Evolutionary conservation across 2,329 filamentous ascomycete species (phyloP), one percentile per base, ranked within the genome.

Genomic region (Colletotrichum sp.): DNA sequence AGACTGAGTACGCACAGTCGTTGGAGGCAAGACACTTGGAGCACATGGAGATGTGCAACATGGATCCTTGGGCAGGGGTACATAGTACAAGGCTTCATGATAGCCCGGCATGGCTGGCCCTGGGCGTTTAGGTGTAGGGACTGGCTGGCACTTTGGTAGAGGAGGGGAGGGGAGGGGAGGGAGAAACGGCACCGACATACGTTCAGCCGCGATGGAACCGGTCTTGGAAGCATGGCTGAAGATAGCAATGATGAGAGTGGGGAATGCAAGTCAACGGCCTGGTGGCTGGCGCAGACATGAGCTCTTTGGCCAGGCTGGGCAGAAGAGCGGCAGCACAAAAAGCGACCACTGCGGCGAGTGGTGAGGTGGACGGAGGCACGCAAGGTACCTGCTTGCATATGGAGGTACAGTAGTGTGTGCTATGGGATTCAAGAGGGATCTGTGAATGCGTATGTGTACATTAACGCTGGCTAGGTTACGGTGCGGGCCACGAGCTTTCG

Each of bases 41-140:
- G 65, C 74, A 75, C 66, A 76, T 76, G 74, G 71, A 71, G 73
- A 75, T 73, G 64, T 73, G 55, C 70, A 73, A 68, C 73, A 75
- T 73, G 73, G 63, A 68, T 73, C 57, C 64, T 73, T 48, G 55
- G 32, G 21, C 55, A 43, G 72, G 57, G 64, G 60, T 63, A 16
- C 34, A 36, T 16, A 16, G 34, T 36, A 43, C 69, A 48, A 73
- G 64, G 34, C 70, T 72, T 67, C 64, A 38, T 55, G 68, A 28
- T 74, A 60, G 65, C 52, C 71, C 34, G 60, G 65, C 74, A 57
- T 76, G 43, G 52, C 34, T 65, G 21, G 26, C 32, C 67, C 63
- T 72, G 55, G 63, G 24, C 34, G 52, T 58, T 68, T 68, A 16
- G 70, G 57, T 67, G 63, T 55, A 63, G 69, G 55, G 38, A 63